Percentiles rank a stretch among this genome's conserved stretches.
Evolutionary conservation across 73 alveolate genomes (phyloP).

Genomic region (Paramecium bursaria): DNA sequence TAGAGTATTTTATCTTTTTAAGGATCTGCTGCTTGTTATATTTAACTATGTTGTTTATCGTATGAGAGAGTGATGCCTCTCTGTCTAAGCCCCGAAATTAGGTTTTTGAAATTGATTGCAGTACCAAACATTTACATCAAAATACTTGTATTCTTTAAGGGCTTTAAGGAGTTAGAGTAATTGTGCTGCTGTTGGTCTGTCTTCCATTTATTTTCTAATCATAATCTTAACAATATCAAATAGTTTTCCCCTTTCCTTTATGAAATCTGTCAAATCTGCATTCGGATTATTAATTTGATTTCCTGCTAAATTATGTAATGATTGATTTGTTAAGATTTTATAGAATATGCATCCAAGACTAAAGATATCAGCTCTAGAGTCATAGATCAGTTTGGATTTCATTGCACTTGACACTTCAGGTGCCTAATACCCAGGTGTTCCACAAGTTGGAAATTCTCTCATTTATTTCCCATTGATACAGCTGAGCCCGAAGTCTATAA

Average conservation of each 20-base stretch:
- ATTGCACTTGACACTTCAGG: conserved; percentile 48
- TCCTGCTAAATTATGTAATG: too few relatives aligned
- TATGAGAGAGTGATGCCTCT: too few relatives aligned
- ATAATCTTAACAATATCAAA: conserved; percentile 22
- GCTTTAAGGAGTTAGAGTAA: neutral
- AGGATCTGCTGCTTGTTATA: too few relatives aligned
- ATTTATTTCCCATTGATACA: conserved; percentile 54
- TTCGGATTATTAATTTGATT: too few relatives aligned
- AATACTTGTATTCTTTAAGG: neutral
- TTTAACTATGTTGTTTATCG: too few relatives aligned
- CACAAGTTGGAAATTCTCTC: conserved; percentile 50
- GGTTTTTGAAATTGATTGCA: neutral
- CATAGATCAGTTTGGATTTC: conserved; percentile 17
- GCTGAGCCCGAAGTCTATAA: conserved; percentile 81
- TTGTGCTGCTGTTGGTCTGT: neutral
- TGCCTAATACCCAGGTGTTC: conserved; percentile 34
- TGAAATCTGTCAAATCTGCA: too few relatives aligned
- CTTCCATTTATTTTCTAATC: neutral
- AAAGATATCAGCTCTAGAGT: conserved; percentile 30
- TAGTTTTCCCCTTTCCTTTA: conserved; percentile 30
- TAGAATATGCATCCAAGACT: conserved; percentile 31
- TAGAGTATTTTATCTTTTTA: too few relatives aligned
- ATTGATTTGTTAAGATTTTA: conserved; percentile 3
- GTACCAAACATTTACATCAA: conserved; percentile 51
- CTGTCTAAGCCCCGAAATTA: too few relatives aligned